phyloP scores from a whole-genome alignment of 768 basidiomycete species.

The Auricularia auricula-judae region DNA sequence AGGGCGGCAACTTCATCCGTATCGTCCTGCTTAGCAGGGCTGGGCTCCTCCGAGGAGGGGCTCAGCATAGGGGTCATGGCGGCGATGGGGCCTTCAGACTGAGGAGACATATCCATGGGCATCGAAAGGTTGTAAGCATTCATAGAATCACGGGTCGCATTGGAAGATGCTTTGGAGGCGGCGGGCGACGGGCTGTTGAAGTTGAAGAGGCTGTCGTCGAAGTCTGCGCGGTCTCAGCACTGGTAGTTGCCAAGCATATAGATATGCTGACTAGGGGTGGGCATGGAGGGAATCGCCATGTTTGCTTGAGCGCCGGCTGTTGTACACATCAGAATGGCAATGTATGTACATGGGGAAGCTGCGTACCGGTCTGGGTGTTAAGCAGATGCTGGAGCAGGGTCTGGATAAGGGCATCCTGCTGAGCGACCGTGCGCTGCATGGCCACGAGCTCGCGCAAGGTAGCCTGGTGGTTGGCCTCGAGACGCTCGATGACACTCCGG shows the following conservation, averaged over 20 bases:
- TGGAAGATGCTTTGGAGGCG: background rate
- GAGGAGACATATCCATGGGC: background rate
- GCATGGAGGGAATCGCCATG: background rate
- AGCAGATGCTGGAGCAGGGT: slow-evolving; percentile 73
- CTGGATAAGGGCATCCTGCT: slow-evolving; percentile 79
- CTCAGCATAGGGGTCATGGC: background rate
- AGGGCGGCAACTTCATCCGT: background rate
- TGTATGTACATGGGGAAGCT: background rate
- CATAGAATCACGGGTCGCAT: background rate
- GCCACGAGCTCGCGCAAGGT: slow-evolving; percentile 62
- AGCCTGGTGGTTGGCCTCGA: slow-evolving; percentile 55
- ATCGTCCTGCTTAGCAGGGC: background rate
- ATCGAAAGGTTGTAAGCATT: background rate
- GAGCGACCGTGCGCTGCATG: slow-evolving; percentile 64
- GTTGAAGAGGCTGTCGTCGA: background rate
- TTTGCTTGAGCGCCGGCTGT: background rate
- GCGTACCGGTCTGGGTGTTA: background rate
- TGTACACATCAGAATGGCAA: background rate
- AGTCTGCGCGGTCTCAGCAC: background rate
- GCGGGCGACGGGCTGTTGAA: background rate
- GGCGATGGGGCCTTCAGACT: background rate
- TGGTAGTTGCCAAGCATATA: background rate
- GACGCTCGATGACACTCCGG: slow-evolving; percentile 22
- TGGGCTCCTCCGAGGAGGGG: background rate
- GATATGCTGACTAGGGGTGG: background rate